A percentile compares a stretch with the other conserved stretches of the same genome.
Conservation (phyloP, 2,329 filamentous ascomycete species). For the Xylaria sp. region DNA sequence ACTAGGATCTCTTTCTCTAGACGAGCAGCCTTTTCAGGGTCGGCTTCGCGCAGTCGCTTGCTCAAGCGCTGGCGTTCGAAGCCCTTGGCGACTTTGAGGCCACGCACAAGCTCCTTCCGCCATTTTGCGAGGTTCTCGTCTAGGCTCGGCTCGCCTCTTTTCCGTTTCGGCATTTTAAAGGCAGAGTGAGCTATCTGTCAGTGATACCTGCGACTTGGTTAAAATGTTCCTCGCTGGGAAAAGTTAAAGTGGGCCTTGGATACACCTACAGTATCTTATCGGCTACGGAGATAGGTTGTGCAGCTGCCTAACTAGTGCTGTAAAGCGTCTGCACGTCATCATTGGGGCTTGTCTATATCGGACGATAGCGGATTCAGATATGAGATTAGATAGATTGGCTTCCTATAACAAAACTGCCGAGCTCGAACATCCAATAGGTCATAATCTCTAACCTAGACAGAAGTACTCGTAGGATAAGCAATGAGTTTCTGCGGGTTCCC, state of each 20-base stretch:
- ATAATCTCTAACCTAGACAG: too few relatives aligned
- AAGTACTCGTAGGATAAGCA: not conserved
- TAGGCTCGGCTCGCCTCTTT: conserved; percentile 64
- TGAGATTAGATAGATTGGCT: not conserved
- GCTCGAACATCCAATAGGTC: too few relatives aligned
- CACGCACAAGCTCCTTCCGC: conserved; percentile 70
- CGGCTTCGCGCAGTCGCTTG: conserved; percentile 64
- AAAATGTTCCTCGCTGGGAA: not conserved
- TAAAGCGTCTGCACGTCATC: conserved; percentile 30
- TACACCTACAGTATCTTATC: conserved; percentile 35
- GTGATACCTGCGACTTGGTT: not conserved
- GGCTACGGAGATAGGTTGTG: too few relatives aligned
- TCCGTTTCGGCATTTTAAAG: conserved; percentile 50
- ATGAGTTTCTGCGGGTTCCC: not conserved
- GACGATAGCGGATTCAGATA: not conserved
- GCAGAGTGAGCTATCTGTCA: not conserved
- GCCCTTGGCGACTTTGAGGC: conserved; percentile 77
- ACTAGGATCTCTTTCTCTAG: conserved; percentile 70
- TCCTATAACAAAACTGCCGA: not conserved
- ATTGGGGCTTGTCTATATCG: not conserved
- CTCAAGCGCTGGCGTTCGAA: conserved; percentile 82
- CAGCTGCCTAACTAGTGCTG: too few relatives aligned
- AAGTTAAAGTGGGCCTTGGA: conserved; percentile 25
- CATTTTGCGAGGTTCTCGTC: conserved; percentile 63
- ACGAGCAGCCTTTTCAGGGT: conserved; percentile 63